A percentile compares a stretch with the other conserved stretches of the same genome.
Evolutionary conservation across 2,329 filamentous ascomycete genomes (phyloP).

Genomic region (Didymosphaeria variabile): DNA sequence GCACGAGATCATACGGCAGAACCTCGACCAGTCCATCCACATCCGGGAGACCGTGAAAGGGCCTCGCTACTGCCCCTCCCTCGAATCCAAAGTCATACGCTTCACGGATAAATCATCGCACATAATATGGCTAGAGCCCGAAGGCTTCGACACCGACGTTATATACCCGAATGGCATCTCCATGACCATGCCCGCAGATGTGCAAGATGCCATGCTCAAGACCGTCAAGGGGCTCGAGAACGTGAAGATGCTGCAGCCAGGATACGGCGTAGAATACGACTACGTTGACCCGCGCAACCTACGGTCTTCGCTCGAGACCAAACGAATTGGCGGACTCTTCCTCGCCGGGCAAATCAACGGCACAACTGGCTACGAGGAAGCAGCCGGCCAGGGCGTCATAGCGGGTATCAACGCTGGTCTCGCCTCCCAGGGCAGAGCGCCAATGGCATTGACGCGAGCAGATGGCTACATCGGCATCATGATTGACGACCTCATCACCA

Average conservation of each 20-base stretch:
- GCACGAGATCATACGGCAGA: constrained; percentile 84
- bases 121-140: constrained; percentile 96
- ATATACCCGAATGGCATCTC: constrained; percentile 97
- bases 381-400: constrained; percentile 89
- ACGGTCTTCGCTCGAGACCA: constrained; percentile 90
- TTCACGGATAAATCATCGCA: constrained; percentile 84
- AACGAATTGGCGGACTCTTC: constrained; percentile 86
- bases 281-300: constrained; percentile 94
- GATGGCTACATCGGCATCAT: constrained; percentile 98
- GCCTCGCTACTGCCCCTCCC: constrained; percentile 91
- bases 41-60: constrained; percentile 95
- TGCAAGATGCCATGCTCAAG: constrained; percentile 83
- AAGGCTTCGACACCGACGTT: constrained; percentile 88
- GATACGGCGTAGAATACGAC: constrained; percentile 98
- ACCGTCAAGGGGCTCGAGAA: constrained; percentile 90
- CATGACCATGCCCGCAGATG: constrained; percentile 92
- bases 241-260: constrained; percentile 90
- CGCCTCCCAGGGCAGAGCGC: constrained; percentile 70
- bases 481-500: constrained; percentile 97
- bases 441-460: constrained; percentile 76
- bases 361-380: constrained; percentile 97
- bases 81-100: constrained; percentile 92
- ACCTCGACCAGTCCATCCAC: constrained; percentile 95
- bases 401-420: constrained; percentile 94
- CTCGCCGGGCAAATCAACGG: constrained; percentile 98